Evolutionary conservation across 176 grass and related monocot species (phyloP), one percentile per base, ranked within the genome.

Genomic region (Oryza officinalis): DNA sequence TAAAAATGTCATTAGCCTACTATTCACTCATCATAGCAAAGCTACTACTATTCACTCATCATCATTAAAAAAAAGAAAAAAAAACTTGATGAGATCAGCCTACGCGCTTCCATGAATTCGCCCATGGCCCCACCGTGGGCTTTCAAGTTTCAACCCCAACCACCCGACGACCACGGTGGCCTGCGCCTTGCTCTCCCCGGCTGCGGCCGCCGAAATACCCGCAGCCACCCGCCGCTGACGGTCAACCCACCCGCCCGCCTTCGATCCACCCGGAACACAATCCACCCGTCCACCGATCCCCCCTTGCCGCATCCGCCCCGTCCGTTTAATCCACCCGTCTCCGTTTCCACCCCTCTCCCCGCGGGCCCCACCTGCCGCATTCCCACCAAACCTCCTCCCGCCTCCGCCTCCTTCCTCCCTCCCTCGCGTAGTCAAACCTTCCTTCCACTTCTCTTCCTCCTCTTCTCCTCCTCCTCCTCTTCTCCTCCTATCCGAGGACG

Each of bases 401-500:
- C 33, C 33, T 5, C 43, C 72, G 2, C 25, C 17, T 33, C 6
- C 25, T 26, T 27, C 32, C 18, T 25, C 44, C 78, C 23, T 60
- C 81, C 77, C 64, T 71, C 71, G 30, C 87, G 40, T 80, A 52
- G 83, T 90, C 88, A 90, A 82, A 90, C 79, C 65, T 85, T 68
- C 81, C 72, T 78, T 73, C 57, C 57, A 25, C 20, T 31, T 54
- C 71, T 35, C 40, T 27, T 65, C 22, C 72, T 22, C 27, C 11
- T 78, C 72, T 5, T 37, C 44, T 3, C 27, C 13, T 37, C 7
- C 2, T 2, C 2, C 40, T 41, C 49, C 26, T 69, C 0, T 17
- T 72, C 27, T 13, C 27, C 35, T 13, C 46, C 27, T n/a, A n/a
- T n/a, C 38, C 81, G 8, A 70, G 31, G 46, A 59, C 27, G 44